phyloP scores from a whole-genome alignment of 2,329 filamentous ascomycete species.

The Ciborinia camelliae region DNA sequence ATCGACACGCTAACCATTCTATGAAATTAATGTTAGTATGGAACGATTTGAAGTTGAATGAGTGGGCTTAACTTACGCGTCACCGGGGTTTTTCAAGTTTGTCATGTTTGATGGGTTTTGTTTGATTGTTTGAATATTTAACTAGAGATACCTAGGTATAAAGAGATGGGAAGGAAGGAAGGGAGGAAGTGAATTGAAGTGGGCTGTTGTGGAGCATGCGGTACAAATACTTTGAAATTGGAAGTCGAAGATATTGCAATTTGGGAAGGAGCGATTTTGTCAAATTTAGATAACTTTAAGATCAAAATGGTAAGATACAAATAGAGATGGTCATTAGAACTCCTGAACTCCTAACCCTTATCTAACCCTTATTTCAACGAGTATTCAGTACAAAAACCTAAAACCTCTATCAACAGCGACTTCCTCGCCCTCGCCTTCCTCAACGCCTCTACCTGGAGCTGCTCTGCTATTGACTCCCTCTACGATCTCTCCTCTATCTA shows the following conservation, averaged over 20 bases:
- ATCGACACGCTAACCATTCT: constrained; percentile 29
- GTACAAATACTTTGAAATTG: not conserved
- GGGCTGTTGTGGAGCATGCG: not conserved
- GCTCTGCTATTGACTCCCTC: constrained; percentile 39
- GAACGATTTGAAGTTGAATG: not conserved
- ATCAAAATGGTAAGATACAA: no score
- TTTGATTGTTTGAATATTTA: not conserved
- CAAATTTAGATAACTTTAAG: no score
- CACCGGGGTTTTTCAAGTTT: constrained; percentile 14
- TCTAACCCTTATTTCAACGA: not conserved
- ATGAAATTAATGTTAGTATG: not conserved
- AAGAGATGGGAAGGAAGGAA: not conserved
- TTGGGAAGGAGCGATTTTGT: not conserved
- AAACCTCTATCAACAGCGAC: constrained; percentile 16
- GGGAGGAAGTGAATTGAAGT: constrained; percentile 2
- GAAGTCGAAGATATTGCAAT: not conserved
- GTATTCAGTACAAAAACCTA: not conserved
- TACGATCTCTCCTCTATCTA: constrained; percentile 57
- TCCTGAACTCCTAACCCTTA: not conserved
- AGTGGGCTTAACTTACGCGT: constrained; percentile 9
- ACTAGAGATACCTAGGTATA: not conserved
- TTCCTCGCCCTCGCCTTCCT: constrained; percentile 13
- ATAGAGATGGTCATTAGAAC: no score
- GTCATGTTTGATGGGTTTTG: not conserved
- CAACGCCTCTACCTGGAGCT: not conserved